Percentiles rank a stretch among this genome's conserved stretches.
These are phyloP conservation scores for Phytophthora pisi DNA, from an alignment of 352 stramenopile genomes.

Conservation along the genomic window DNA sequence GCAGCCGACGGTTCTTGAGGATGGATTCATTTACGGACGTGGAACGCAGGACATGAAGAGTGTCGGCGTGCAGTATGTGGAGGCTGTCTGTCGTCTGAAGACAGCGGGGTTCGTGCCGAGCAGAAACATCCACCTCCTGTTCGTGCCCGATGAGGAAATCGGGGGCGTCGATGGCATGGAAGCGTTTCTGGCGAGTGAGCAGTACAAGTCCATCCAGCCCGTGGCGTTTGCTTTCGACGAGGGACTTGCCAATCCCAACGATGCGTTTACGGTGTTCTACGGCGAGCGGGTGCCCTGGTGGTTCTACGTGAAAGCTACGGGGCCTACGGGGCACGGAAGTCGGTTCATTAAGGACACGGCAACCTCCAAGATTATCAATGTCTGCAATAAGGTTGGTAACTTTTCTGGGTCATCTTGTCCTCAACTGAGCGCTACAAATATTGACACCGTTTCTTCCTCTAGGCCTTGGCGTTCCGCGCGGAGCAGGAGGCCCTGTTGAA, in stretches of 20 bases:
- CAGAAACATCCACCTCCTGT: slow-evolving; percentile 92
- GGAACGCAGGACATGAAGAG: slow-evolving; percentile 97
- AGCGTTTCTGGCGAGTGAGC: slow-evolving; percentile 81
- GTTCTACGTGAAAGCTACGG: slow-evolving; percentile 83
- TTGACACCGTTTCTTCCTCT: slow-evolving; percentile 5
- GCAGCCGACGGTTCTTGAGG: slow-evolving; percentile 76
- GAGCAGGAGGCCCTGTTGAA: slow-evolving; percentile 89
- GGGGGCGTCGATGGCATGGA: slow-evolving; percentile 93
- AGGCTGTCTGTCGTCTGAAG: slow-evolving; percentile 84
- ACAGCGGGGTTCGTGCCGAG: slow-evolving; percentile 69
- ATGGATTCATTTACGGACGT: slow-evolving; percentile 93
- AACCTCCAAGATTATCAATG: slow-evolving; percentile 92
- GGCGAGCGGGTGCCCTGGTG: slow-evolving; percentile 94
- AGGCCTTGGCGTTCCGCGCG: slow-evolving; percentile 86
- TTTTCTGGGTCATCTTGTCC: neutral
- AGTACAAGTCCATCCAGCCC: slow-evolving; percentile 82
- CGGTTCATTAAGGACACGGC: slow-evolving; percentile 96
- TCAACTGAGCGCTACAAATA: neutral
- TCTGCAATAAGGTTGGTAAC: slow-evolving; percentile 69
- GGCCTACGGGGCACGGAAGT: slow-evolving; percentile 85
- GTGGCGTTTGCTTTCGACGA: slow-evolving; percentile 95
- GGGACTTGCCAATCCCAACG: slow-evolving; percentile 89
- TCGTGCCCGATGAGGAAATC: slow-evolving; percentile 94
- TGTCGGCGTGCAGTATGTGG: slow-evolving; percentile 95
- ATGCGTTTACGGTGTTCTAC: slow-evolving; percentile 96